Percentiles rank a stretch among this genome's conserved stretches.
phyloP scores from a whole-genome alignment of 257 asterid species.

The Solanum etuberosum region DNA sequence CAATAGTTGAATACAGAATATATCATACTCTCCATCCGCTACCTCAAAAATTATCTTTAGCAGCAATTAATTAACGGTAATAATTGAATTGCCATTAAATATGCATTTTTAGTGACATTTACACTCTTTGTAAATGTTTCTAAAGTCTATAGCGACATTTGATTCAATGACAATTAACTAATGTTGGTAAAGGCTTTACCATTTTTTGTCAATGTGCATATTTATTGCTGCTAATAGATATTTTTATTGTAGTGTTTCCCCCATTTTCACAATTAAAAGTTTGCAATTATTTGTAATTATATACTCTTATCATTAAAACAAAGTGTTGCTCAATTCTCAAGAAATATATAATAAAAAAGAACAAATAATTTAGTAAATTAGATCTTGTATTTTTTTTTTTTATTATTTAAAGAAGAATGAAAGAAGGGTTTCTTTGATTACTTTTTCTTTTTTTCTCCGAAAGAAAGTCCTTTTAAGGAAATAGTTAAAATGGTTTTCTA shows the following conservation, averaged over 20 bases:
- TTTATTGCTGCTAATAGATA: too few species aligned
- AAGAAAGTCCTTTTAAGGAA: not conserved
- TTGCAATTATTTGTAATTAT: too few species aligned
- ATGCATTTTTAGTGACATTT: too few species aligned
- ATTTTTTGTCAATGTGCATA: too few species aligned
- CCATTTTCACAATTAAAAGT: too few species aligned
- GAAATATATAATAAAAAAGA: too few species aligned
- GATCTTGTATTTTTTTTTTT: not conserved
- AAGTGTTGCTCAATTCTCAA: not conserved
- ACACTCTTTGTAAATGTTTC: too few species aligned
- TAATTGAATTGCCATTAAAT: too few species aligned
- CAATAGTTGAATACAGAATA: not conserved
- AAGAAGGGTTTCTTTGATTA: not conserved
- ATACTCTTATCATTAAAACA: not conserved
- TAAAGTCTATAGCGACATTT: not conserved
- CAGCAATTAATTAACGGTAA: not conserved
- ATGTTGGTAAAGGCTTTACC: rapidly evolving
- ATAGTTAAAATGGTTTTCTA: not conserved
- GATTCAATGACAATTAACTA: too few species aligned
- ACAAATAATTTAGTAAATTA: not conserved
- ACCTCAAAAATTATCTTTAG: too few species aligned
- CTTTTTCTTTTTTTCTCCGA: not conserved
- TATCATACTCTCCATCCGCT: not conserved
- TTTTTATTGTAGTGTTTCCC: too few species aligned
- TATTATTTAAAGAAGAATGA: not conserved